Conservation (phyloP, 345 rosid genomes). For the Heritiera fomes region DNA sequence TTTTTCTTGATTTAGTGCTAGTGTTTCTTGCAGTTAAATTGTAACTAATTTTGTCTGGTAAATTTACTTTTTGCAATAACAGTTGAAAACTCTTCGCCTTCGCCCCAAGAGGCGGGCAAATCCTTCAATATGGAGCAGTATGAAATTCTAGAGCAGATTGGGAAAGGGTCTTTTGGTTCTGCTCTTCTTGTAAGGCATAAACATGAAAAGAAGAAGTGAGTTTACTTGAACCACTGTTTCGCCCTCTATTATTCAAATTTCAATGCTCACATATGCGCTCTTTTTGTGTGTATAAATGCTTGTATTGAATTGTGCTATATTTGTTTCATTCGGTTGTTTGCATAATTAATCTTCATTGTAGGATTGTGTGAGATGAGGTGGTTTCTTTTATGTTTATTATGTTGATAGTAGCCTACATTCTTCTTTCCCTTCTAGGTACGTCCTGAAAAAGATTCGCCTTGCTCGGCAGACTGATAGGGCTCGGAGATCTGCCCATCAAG, state of each 20-base stretch:
- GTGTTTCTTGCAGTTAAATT: neutral
- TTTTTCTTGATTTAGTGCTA: too few species aligned
- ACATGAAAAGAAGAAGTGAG: slow-evolving; percentile 88
- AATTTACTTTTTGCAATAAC: slow-evolving; percentile 11
- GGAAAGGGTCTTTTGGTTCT: slow-evolving; percentile 96
- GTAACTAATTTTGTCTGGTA: slow-evolving; percentile 3
- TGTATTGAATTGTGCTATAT: neutral
- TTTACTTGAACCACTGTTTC: slow-evolving; percentile 11
- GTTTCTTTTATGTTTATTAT: slow-evolving; percentile 19
- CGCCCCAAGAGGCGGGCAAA: neutral
- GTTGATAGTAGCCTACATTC: slow-evolving; percentile 15
- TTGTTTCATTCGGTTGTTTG: neutral
- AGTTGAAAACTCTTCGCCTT: neutral
- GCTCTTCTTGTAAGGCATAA: slow-evolving; percentile 97
- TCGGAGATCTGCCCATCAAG: slow-evolving; percentile 93
- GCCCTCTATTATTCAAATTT: neutral
- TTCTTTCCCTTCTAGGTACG: slow-evolving; percentile 53
- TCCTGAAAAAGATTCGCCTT: slow-evolving; percentile 90
- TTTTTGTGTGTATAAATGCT: slow-evolving; percentile 2
- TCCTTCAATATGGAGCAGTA: slow-evolving; percentile 72
- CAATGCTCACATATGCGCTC: neutral
- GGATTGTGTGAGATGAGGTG: neutral
- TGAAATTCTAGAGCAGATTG: slow-evolving; percentile 87
- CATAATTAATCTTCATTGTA: neutral
- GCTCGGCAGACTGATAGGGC: slow-evolving; percentile 95